Base-by-base conservation (phyloP, 202 grass and related monocot genomes). In the Saccharum hybrid region DNA sequence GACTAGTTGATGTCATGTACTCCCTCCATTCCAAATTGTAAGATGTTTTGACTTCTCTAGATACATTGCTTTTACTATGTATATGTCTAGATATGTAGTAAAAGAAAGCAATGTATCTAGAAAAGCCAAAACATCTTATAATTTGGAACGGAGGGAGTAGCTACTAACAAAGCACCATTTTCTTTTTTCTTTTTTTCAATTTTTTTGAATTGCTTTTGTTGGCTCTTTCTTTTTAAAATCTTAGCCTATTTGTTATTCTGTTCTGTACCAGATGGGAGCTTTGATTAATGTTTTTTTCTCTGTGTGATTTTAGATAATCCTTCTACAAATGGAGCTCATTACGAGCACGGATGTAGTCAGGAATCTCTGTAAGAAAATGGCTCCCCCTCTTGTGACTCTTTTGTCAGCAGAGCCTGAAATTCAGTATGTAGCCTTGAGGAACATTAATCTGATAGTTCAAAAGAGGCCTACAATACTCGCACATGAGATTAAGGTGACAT, bases 361-460 rank as follows among this genome's bases (percentile, higher is more conserved):
- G 77, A 99, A 96, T 82, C 96, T 99, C 80, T 99, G 93, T 79
- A 99, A 99, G 82, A 99, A 99, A 89, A 99, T 99, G 96, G 96
- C 96, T 1, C 96, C 96, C 0, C 96, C 96, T 77, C 89, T 99
- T 81, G 96, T 99, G 62, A 99, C 96, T 40, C 93, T 99, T 78
- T 87, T 99, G 52, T 99, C 96, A 30, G 93, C 96, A 51, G 96
- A 99, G 81, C 96, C 96, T 80, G 96, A 99, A 83, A 96, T 99
- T 46, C 96, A 99, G 63, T 99, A 99, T 89, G 93, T 99, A 28
- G 96, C 93, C 15, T 82, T 99, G 86, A 92, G 96, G 66, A 99
- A 99, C 79, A 99, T 99, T 86, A 99, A 99, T 87, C 88, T 99
- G 68, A 94, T 99, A 82, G 93, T 99, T 71, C 96, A 99, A 83